Evolutionary conservation across 1,139 yeast genomes (phyloP), one percentile per base, ranked within the genome.

Genomic region (Arxiozyma slooffiae): DNA sequence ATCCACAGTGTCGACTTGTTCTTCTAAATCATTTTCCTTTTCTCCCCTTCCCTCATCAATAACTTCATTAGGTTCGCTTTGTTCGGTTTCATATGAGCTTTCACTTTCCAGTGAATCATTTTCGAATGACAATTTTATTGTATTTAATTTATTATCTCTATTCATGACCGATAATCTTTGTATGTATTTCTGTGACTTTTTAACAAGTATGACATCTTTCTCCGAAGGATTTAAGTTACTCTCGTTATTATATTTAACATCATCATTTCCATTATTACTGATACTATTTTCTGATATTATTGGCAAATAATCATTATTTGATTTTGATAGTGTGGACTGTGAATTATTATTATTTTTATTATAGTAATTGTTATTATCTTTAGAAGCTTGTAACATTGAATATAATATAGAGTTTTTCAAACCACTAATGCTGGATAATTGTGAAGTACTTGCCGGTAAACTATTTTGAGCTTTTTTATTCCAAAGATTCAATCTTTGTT

Each of bases 61-160:
- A 14, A 30, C 36, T 14, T 34, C 38, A 21, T 18, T 21, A 37
- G 3, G n/a, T 8, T 23, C 38, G 34, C n/a, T n/a, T n/a, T n/a
- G 5, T 30, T 43, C 21, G 45, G 49, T 21, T 42, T 48, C 20
- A 42, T n/a, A n/a, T n/a, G n/a, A n/a, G n/a, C 45, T 2, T 17
- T 24, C 43, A 42, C 48, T 22, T 22, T 38, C 40, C 37, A 39
- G 22, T 46, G 51, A 16, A 21, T 48, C 52, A 22, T 51, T 47
- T 38, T 65, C 68, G 51, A 51, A 63, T 2, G 68, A 64, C 14
- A 66, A 56, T 7, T 53, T 39, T 20, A 66, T 59, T 43, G 60
- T 63, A 11, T 60, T 63, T 18, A 64, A 46, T 46, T 57, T 59
- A 47, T 55, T 57, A n/a, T 57, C 61, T 7, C 53, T 59, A 26